A percentile compares a stretch with the other conserved stretches of the same genome.
Evolutionary conservation across 1,139 yeast genomes (phyloP).

Genomic region (Citeromyces hawaiiensis): DNA sequence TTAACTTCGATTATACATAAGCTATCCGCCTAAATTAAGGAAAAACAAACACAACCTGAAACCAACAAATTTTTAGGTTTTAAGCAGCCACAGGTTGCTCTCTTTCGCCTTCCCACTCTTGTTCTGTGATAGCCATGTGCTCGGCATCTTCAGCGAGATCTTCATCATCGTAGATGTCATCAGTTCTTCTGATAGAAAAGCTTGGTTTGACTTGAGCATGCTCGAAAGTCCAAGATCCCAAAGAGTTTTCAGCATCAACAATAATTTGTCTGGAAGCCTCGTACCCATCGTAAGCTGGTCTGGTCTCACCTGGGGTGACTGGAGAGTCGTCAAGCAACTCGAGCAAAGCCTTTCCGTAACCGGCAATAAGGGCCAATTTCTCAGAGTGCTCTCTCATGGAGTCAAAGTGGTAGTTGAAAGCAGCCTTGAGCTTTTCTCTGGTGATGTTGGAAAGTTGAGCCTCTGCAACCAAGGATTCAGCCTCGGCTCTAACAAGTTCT

Average conservation of each 20-base stretch:
- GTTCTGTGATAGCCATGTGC: slow-evolving; percentile 14
- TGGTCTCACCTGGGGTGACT: slow-evolving; percentile 98
- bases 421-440: slow-evolving; percentile 94
- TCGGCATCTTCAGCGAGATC: slow-evolving; percentile 21
- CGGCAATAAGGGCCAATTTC: slow-evolving; percentile 92
- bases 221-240: slow-evolving; percentile 94
- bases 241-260: slow-evolving; percentile 91
- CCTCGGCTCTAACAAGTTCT: slow-evolving; percentile 97
- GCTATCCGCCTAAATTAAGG: neutral
- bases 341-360: slow-evolving; percentile 94
- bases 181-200: slow-evolving; percentile 68
- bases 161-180: slow-evolving; percentile 44
- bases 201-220: slow-evolving; percentile 93
- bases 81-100: slow-evolving; percentile 3
- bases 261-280: slow-evolving; percentile 97
- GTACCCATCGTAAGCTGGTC: slow-evolving; percentile 96
- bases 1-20: neutral
- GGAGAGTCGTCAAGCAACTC: slow-evolving; percentile 94
- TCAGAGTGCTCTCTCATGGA: slow-evolving; percentile 94
- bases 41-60: slow-evolving; percentile 1
- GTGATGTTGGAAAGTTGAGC: slow-evolving; percentile 97
- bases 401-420: slow-evolving; percentile 94
- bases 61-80: neutral
- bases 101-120: slow-evolving; percentile 12
- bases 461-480: slow-evolving; percentile 97